Conservation (phyloP, 1,284 basidiomycete species). For the Puccinia horiana region DNA sequence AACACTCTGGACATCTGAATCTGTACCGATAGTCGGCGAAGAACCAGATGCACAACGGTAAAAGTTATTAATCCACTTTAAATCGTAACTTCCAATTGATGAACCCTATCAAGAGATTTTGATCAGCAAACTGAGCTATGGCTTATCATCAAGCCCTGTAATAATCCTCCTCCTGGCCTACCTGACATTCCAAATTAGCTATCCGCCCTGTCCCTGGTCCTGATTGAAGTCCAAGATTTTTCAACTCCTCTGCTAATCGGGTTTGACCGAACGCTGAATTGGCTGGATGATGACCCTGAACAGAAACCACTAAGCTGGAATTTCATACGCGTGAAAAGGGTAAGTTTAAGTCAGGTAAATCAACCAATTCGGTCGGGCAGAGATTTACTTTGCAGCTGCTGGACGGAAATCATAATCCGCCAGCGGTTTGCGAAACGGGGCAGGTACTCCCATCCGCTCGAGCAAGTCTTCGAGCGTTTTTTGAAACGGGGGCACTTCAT, state of each 20-base stretch:
- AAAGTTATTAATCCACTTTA: conserved; percentile 32
- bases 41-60: conserved; percentile 32
- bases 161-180: background rate
- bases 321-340: background rate
- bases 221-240: conserved; percentile 39
- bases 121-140: background rate
- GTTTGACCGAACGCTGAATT: conserved; percentile 33
- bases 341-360: background rate
- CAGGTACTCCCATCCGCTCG: conserved; percentile 32
- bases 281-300: conserved; percentile 31
- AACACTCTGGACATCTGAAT: background rate
- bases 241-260: conserved; percentile 29
- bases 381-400: conserved; percentile 37
- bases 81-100: conserved; percentile 38
- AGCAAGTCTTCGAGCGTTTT: conserved; percentile 23
- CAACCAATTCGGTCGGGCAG: background rate
- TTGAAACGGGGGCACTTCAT: conserved; percentile 13
- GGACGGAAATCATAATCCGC: conserved; percentile 29
- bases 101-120: conserved; percentile 22
- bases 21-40: background rate
- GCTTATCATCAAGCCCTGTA: background rate
- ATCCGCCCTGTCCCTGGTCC: conserved; percentile 40
- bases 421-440: conserved; percentile 18
- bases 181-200: conserved; percentile 43
- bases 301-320: conserved; percentile 39